Base-by-base conservation (phyloP, 2,329 filamentous ascomycete genomes). In the Pestalotiopsis sp. region DNA sequence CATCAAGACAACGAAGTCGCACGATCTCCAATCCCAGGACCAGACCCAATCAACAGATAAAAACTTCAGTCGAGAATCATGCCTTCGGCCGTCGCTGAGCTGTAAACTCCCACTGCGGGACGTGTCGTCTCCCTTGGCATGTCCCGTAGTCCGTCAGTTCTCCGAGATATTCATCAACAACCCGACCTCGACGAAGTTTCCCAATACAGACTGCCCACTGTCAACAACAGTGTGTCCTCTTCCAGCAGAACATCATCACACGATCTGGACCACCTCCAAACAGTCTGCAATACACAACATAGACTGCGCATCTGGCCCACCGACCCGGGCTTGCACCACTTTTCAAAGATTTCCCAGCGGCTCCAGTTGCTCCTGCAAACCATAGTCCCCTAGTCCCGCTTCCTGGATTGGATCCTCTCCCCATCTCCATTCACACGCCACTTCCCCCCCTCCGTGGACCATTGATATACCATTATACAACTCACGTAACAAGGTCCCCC, bases 51-150 rank as follows among this genome's bases (percentile, higher is more conserved):
- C 57, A 67, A 17, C 73, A 77, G 25, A 73, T 74, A 78, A 72
- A 74, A 88, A 66, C 89, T 90, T 91, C 91, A 86, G 90, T 92
- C 91, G 90, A 92, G 85, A 79, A 86, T 84, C 82, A 91, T 90
- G 88, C 89, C 89, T 88, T 89, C 86, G 90, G 90, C 91, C 87
- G 85, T 92, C 91, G 91, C 90, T 93, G 91, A 92, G 92, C 93
- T 95, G 92, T 97, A 94, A 95, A 93, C 88, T 84, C 88, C 90
- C 90, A 91, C 92, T 94, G 90, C 91, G 91, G 90, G 89, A 86
- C 84, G 82, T 82, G 81, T 86, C 83, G 82, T 79, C 79, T n/a
- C 45, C 79, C 75, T 77, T 77, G 77, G 82, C 83, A 77, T 86
- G 88, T 89, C 88, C 88, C 88, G 90, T 89, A 94, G 93, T 93